These are phyloP conservation scores for Penicillium ochrochloron DNA, from an alignment of 495 filamentous ascomycete species.

Conservation along the genomic window DNA sequence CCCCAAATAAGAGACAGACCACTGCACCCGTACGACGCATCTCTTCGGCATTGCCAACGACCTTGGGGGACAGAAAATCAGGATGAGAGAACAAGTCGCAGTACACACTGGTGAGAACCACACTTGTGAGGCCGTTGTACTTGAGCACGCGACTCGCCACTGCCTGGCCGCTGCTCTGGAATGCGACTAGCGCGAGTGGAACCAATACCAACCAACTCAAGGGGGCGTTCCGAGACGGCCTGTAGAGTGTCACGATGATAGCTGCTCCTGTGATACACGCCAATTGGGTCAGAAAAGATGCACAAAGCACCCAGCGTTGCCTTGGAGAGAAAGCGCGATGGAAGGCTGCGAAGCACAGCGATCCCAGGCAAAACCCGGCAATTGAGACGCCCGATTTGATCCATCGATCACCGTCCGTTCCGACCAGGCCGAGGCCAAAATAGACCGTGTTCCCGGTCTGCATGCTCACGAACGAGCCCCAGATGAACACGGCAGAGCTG, in stretches of 20 bases:
- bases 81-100: conserved; percentile 71
- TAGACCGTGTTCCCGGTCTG: conserved; percentile 83
- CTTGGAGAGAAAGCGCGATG: conserved; percentile 60
- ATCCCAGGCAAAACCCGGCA: conserved; percentile 68
- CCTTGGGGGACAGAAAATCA: conserved; percentile 49
- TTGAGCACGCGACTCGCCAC: conserved; percentile 68
- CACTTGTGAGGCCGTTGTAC: conserved; percentile 65
- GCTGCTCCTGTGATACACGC: conserved; percentile 60
- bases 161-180: conserved; percentile 73
- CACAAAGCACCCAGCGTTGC: conserved; percentile 64
- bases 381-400: conserved; percentile 69
- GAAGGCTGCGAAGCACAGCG: conserved; percentile 64
- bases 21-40: conserved; percentile 63
- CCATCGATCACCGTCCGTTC: conserved; percentile 51
- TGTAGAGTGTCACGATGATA: conserved; percentile 56
- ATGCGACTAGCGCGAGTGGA: conserved; percentile 67
- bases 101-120: conserved; percentile 73
- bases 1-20: conserved; percentile 61
- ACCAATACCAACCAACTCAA: conserved; percentile 61
- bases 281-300: conserved; percentile 62
- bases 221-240: conserved; percentile 40
- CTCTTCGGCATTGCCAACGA: conserved; percentile 56
- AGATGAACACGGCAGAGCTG: conserved; percentile 70
- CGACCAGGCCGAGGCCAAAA: conserved; percentile 68
- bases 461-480: conserved; percentile 81